Conservation (phyloP, 1,284 basidiomycete species). For the Ganoderma lingzhi region DNA sequence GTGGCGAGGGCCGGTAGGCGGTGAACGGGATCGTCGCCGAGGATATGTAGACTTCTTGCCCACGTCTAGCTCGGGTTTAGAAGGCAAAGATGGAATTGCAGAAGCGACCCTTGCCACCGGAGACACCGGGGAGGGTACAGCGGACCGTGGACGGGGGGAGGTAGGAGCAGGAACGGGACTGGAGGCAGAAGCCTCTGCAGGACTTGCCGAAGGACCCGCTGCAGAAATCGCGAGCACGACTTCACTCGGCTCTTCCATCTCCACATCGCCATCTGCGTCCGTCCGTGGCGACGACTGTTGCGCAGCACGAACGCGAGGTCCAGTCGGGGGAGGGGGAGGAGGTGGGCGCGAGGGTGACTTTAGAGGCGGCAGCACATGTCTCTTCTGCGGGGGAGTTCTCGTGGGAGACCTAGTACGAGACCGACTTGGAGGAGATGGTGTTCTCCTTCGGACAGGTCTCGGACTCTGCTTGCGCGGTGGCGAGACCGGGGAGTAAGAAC, state of each 20-base stretch:
- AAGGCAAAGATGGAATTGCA: constrained; percentile 16
- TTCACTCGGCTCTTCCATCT: constrained; percentile 26
- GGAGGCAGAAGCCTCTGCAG: not conserved
- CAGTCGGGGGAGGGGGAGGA: constrained; percentile 22
- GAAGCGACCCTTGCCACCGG: constrained; percentile 11
- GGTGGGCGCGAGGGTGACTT: constrained; percentile 25
- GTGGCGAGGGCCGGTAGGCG: constrained; percentile 32
- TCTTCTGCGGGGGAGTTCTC: constrained; percentile 26
- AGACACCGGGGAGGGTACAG: not conserved
- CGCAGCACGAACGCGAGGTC: constrained; percentile 10
- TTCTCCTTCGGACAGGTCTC: constrained; percentile 19
- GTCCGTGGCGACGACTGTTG: not conserved
- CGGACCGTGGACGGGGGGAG: constrained; percentile 7
- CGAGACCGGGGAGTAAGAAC: constrained; percentile 22
- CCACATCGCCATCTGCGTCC: constrained; percentile 34
- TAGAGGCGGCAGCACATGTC: constrained; percentile 26
- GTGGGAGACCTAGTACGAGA: constrained; percentile 31
- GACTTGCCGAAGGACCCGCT: not conserved
- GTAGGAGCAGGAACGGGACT: constrained; percentile 5
- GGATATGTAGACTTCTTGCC: constrained; percentile 16
- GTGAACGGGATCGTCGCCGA: constrained; percentile 33
- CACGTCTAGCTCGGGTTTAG: constrained; percentile 22
- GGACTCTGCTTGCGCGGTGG: constrained; percentile 21
- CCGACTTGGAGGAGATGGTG: constrained; percentile 28
- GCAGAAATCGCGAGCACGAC: not conserved